Evolutionary conservation across 257 asterid species (phyloP), one percentile per base, ranked within the genome.

Genomic region (Misopates orontium): DNA sequence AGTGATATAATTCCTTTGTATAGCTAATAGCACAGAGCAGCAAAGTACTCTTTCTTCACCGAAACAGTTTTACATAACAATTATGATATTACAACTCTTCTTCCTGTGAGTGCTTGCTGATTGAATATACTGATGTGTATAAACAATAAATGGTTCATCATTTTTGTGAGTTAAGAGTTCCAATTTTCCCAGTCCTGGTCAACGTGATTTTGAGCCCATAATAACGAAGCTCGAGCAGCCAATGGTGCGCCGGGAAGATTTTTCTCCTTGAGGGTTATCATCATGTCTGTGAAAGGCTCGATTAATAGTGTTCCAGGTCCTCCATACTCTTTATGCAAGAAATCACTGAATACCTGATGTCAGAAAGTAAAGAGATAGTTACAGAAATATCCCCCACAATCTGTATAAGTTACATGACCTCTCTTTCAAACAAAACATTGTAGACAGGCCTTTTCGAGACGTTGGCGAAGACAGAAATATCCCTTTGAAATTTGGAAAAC

Each of bases 251-350:
- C 16, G 3, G 74, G 83, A 52, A 81, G 79, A 42, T 78, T 45
- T 71, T 71, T 71, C 36, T 47, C 23, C 56, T 22, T 22, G 23
- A 61, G 76, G 1, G 28, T 75, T 68, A 76, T 63, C 82, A 78
- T 73, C 76, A 75, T 74, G 59, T 76, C 71, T 10, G 80, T 78
- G 67, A 83, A 80, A 60, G 88, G 85, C 57, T 73, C 79, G 53
- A 82, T 75, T 56, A 19, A 23, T 57, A 76, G 73, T 23, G 90
- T 77, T 64, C 83, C 81, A 3, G 79, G 82, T 48, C 84, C 86
- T 67, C 83, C 86, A 50, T 76, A 78, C 8, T 78, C 84, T 32
- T 23, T 41, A 72, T 55, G 78, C 80, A 80, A 13, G 68, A 81
- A 83, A 40, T 80, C 76, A 50, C 71, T 60, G 53, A 78, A 78